Evolutionary conservation across 441 rosid genomes (phyloP), one percentile per base, ranked within the genome.

Genomic region (Kokia cookei): DNA sequence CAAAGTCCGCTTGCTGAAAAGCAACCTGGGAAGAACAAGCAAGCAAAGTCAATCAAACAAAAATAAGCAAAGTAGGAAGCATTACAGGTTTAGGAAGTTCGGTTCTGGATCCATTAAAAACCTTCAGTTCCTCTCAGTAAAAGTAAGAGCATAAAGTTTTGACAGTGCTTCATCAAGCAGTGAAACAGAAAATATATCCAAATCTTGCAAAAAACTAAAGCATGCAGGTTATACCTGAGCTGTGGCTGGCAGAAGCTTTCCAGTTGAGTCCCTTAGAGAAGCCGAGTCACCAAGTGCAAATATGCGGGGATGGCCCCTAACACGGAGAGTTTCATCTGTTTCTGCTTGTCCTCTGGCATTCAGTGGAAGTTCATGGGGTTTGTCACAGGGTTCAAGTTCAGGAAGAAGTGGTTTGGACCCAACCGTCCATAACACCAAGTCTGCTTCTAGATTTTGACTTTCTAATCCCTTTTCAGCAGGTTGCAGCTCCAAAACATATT

Each of bases 261-360:
- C 99, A 27, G 78, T 79, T 7, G 85, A 78, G 78, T 93, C 99
- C 84, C 97, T 90, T 32, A 88, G 74, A 73, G 96, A 80, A 82
- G 98, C 91, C 54, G 97, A 88, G 81, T 93, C 99, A 48, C 99
- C 99, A 71, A 94, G 83, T 22, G 99, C 91, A 74, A 94, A 94
- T 77, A 89, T 91, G 42, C 96, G 90, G 0, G 98, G 97, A 81
- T 94, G 97, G 68, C 98, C 99, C 86, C 90, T 93, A 66, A 93
- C 97, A 77, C 96, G 96, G n/a, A 94, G 93, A 40, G 96, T 94
- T 81, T 94, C 98, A 71, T 94, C 99, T 51, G 98, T 94, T 80
- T 90, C 94, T 13, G 93, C 92, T 83, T 94, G 96, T 82, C 98
- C 99, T 70, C 92, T 86, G 24, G 82, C 87, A 79, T 88, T 94